These are phyloP conservation scores for Penicillium hesseltinei DNA, from an alignment of 2,329 filamentous ascomycete genomes.

Conservation along the genomic window DNA sequence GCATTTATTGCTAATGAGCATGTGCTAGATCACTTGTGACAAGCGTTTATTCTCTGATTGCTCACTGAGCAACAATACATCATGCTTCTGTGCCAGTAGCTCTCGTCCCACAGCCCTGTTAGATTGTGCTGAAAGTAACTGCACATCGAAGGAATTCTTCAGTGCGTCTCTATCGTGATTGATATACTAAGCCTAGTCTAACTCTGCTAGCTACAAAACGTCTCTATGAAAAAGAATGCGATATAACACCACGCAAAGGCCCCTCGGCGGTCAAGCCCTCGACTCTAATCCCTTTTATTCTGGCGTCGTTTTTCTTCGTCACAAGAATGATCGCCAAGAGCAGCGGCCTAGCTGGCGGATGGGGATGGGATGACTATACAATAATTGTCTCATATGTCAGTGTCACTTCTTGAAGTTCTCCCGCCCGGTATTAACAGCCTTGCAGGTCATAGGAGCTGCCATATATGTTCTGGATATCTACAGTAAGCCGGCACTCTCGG, in stretches of 20 bases:
- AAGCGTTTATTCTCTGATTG: conserved; percentile 10
- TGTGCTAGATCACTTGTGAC: conserved; percentile 7
- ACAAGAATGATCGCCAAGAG: conserved; percentile 16
- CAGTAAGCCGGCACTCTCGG: conserved; percentile 1
- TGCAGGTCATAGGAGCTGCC: conserved; percentile 7
- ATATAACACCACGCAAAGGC: conserved; percentile 10
- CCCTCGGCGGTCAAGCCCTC: background rate
- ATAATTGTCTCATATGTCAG: conserved; percentile 21
- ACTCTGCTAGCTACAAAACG: conserved; percentile 12
- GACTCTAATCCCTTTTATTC: conserved; percentile 16
- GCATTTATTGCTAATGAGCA: background rate
- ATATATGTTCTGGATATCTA: conserved; percentile 12
- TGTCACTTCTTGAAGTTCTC: background rate
- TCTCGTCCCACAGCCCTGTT: conserved; percentile 3
- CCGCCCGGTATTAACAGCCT: background rate
- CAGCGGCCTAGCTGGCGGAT: conserved; percentile 17
- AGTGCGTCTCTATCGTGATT: conserved; percentile 9
- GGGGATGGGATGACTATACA: conserved; percentile 23
- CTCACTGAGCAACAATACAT: conserved; percentile 8
- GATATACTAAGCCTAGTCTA: background rate
- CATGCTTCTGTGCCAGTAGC: conserved; percentile 14
- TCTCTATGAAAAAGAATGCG: conserved; percentile 13
- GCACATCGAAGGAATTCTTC: conserved; percentile 16
- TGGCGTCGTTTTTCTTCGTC: conserved; percentile 18
- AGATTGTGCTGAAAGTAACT: conserved; percentile 10